These are phyloP conservation scores for Coemansia sp. DNA, from an alignment of 192 early-diverging fungal genomes.

Conservation along the genomic window DNA sequence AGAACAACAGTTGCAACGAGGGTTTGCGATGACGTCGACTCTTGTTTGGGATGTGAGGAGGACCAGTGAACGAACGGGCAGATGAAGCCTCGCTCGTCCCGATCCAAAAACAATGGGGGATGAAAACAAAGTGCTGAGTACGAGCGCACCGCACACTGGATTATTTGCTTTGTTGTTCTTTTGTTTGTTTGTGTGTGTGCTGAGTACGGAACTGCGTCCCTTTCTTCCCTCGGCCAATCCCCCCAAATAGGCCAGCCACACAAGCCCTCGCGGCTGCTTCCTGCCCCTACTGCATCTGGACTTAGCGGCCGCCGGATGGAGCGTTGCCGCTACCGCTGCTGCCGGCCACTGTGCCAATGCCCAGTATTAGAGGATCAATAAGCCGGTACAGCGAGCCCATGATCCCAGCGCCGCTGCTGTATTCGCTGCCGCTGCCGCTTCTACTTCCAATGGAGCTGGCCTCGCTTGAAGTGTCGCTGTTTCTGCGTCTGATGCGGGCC, in stretches of 20 bases:
- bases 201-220: no score
- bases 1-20: not conserved
- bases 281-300: no score
- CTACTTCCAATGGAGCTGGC: conserved; percentile 20
- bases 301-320: conserved; percentile 2
- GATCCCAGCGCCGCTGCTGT: conserved; percentile 17
- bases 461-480: conserved; percentile 46
- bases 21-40: not conserved
- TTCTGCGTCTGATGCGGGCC: conserved; percentile 38
- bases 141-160: no score
- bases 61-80: no score
- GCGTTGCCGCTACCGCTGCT: conserved; percentile 13
- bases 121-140: no score
- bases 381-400: conserved; percentile 48
- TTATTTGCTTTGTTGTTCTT: no score
- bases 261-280: no score
- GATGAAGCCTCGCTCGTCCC: no score
- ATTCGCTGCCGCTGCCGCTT: conserved; percentile 6
- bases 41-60: not conserved
- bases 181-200: no score
- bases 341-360: conserved; percentile 16
- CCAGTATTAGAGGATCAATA: conserved; percentile 42
- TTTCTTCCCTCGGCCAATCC: no score
- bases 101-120: no score
- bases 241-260: no score